Base-by-base conservation (phyloP, 768 basidiomycete species). In the Trametopsis cervina region DNA sequence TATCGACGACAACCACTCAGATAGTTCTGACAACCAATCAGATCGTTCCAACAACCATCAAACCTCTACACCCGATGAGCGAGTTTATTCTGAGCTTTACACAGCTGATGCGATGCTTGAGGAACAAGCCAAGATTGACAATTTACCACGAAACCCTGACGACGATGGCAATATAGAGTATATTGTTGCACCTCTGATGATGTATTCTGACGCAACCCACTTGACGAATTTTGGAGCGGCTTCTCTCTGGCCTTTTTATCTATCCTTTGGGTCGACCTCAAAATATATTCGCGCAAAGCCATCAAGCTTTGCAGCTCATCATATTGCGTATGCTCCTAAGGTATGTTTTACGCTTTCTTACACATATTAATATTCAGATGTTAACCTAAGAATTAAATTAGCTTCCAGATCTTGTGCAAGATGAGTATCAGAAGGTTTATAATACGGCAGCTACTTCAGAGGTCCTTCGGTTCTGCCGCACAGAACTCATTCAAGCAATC, bases 321-420 rank as follows among this genome's bases (percentile, higher is more conserved):
- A 72, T 47, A 10, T 74, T 2, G 74, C 70, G 11, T 76, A 75
- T 54, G 62, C 76, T n/a, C 75, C 73, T 0, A 57, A 60, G 15
- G 70, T 73, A 50, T 45, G 59, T 38, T 17, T 20, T 42, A 13
- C 29, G 41, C 25, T 39, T 33, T 17, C 29, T 40, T 23, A 2
- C 33, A 17, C 4, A 26, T 5, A 4, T 26, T 26, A 50, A 24
- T 11, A 44, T 21, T 3, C 37, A 4, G 41, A 37, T 12, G 17
- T 39, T 33, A 22, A 33, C 20, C 41, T 13, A 2, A 17, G 26
- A 10, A 12, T 36, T 40, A 15, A 15, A 33, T 2, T 43, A 68
- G 63, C 52, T 70, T 4, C 64, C 63, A 0, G 65, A 65, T 37
- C 23, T 43, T 0, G 50, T 69, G 13, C 60, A 65, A 21, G 66